Evolutionary conservation across 75 land plant genomes (phyloP), one percentile per base, ranked within the genome.

Genomic region (Pseudotsuga menziesii): DNA sequence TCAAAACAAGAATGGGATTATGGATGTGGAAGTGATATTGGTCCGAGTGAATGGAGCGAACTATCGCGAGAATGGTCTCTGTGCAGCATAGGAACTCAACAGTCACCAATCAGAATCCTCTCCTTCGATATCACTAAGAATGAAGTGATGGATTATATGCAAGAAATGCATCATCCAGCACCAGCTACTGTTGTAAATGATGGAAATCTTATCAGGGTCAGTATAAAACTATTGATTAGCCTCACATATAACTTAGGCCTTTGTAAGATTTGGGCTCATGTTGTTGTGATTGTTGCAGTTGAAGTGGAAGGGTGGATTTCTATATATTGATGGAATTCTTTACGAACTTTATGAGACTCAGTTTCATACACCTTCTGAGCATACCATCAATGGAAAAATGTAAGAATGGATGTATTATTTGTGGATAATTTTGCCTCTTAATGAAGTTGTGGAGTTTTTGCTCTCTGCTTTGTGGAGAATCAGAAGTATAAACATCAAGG

Each of bases 361-460:
- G 56, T 86, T 86, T 77, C 88, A 86, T 57, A 74, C 82, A 20
- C 88, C 88, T 27, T 83, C 86, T 8, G 87, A 86, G 83, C 88
- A 86, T 75, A 78, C 82, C 56, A 62, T 86, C 60, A 73, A 86
- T 67, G 83, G 87, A 25, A 32, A 32, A 52, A 77, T 77, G 85
- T 85, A 74, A 56, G n/a, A n/a, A n/a, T n/a, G n/a, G n/a, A n/a
- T n/a, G n/a, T n/a, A n/a, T n/a, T n/a, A n/a, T n/a, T n/a, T n/a
- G n/a, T n/a, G n/a, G n/a, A n/a, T n/a, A n/a, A n/a, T n/a, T n/a
- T n/a, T n/a, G n/a, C n/a, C n/a, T n/a, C n/a, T n/a, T n/a, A n/a
- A n/a, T n/a, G n/a, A n/a, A n/a, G n/a, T n/a, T n/a, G n/a, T n/a
- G n/a, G n/a, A n/a, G n/a, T n/a, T n/a, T n/a, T n/a, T n/a, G n/a